These are phyloP conservation scores for Didymella pinodella DNA, from an alignment of 2,329 filamentous ascomycete genomes.

Conservation along the genomic window DNA sequence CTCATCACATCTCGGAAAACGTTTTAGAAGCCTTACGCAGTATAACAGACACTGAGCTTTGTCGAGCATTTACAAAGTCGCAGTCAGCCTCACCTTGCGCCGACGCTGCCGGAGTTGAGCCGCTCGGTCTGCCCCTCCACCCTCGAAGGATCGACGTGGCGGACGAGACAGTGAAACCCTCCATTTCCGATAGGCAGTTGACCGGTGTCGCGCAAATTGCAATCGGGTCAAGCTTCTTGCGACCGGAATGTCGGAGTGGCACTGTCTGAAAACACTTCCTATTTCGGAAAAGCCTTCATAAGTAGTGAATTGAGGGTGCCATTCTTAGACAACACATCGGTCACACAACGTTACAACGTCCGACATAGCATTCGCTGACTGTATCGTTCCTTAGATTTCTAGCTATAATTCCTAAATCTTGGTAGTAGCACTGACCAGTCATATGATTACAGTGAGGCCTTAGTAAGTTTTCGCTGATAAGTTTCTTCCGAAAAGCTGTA, in stretches of 20 bases:
- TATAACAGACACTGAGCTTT: not conserved
- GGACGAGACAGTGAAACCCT: not conserved
- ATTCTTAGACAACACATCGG: not conserved
- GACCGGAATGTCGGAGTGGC: not conserved
- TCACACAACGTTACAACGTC: not conserved
- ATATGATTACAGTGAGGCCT: too few relatives aligned
- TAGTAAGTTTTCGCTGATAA: too few relatives aligned
- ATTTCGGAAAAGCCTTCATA: not conserved
- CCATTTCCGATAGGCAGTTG: not conserved
- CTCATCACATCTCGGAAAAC: not conserved
- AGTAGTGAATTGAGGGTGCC: slow-evolving; percentile 1
- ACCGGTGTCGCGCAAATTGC: slow-evolving; percentile 5
- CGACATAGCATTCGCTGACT: not conserved
- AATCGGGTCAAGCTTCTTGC: slow-evolving; percentile 7
- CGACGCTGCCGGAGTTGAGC: not conserved
- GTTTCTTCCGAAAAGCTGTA: too few relatives aligned
- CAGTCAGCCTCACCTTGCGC: slow-evolving; percentile 3
- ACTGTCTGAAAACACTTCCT: not conserved
- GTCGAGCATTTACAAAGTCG: not conserved
- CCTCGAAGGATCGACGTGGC: slow-evolving; percentile 2
- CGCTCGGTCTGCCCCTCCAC: slow-evolving; percentile 6
- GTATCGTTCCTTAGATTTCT: not conserved
- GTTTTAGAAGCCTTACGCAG: slow-evolving; percentile 1
- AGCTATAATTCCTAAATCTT: not conserved
- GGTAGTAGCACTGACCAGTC: not conserved